Conservation (phyloP, 176 grass and related monocot species). For the Triticum monococcum region DNA sequence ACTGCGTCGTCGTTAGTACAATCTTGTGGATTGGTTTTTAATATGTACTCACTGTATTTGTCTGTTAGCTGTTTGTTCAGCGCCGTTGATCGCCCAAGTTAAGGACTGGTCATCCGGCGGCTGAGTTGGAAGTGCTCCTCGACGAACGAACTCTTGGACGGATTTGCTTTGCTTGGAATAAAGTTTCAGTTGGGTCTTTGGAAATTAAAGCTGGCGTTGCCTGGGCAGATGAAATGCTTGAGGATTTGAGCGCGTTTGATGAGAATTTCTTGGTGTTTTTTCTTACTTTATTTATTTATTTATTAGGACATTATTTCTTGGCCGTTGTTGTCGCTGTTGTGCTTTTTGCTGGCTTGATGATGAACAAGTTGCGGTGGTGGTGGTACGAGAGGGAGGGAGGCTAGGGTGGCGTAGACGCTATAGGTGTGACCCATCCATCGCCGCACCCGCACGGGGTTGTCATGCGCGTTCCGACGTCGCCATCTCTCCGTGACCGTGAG, state of each 20-base stretch:
- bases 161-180: conserved; percentile 28
- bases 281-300: rapidly evolving
- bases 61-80: not conserved
- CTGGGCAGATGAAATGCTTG: not conserved
- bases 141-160: conserved; percentile 9
- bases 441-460: too few species aligned
- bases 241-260: not conserved
- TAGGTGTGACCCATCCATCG: too few species aligned
- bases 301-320: too few species aligned
- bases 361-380: too few species aligned
- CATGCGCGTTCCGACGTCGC: too few species aligned
- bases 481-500: too few species aligned
- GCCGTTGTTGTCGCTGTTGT: too few species aligned
- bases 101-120: not conserved
- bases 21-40: conserved; percentile 17
- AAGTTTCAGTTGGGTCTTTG: conserved; percentile 21
- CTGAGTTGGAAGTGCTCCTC: not conserved
- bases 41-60: not conserved
- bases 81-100: conserved; percentile 1
- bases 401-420: too few species aligned
- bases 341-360: too few species aligned
- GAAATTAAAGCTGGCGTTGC: not conserved
- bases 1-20: not conserved
- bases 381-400: too few species aligned
- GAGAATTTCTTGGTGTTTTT: not conserved